phyloP scores from a whole-genome alignment of 2,329 filamentous ascomycete genomes.

The Diaporthe humulicola region DNA sequence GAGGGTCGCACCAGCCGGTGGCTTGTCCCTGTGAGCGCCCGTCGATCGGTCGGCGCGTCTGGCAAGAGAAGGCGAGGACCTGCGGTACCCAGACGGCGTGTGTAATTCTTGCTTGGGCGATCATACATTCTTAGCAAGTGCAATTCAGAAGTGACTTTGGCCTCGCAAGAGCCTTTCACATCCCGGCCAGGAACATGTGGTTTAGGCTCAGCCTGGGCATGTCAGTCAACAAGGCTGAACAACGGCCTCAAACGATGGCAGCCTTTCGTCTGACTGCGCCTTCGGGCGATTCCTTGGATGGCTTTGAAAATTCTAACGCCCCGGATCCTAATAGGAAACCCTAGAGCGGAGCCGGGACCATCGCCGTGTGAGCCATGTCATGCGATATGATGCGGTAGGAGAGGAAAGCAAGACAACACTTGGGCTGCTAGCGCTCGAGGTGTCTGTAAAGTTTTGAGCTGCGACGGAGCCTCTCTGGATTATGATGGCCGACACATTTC shows the following conservation, averaged over 20 bases:
- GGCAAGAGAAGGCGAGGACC: constrained; percentile 14
- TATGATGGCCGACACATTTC: constrained; percentile 1
- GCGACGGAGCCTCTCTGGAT: not conserved
- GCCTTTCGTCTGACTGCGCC: not conserved
- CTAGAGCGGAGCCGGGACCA: constrained; percentile 1
- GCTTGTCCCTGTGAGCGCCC: constrained; percentile 29
- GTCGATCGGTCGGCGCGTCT: constrained; percentile 25
- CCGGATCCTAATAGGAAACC: not conserved
- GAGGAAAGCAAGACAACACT: constrained; percentile 1
- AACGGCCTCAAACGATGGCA: not conserved
- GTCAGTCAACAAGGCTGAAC: not conserved
- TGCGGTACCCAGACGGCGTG: not conserved
- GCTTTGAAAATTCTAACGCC: not conserved
- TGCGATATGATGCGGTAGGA: not conserved
- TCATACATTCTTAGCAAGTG: not conserved
- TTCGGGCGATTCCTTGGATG: constrained; percentile 5
- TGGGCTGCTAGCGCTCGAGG: constrained; percentile 11
- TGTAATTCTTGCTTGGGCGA: not conserved
- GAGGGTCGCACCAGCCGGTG: constrained; percentile 19
- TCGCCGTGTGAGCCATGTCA: not conserved
- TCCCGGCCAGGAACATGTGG: no score
- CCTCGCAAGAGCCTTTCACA: not conserved
- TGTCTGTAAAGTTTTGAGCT: constrained; percentile 1
- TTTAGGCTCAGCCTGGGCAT: not conserved
- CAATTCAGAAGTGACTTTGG: not conserved